These are phyloP conservation scores for Amanita exitialis DNA, from an alignment of 768 basidiomycete genomes.

Conservation along the genomic window DNA sequence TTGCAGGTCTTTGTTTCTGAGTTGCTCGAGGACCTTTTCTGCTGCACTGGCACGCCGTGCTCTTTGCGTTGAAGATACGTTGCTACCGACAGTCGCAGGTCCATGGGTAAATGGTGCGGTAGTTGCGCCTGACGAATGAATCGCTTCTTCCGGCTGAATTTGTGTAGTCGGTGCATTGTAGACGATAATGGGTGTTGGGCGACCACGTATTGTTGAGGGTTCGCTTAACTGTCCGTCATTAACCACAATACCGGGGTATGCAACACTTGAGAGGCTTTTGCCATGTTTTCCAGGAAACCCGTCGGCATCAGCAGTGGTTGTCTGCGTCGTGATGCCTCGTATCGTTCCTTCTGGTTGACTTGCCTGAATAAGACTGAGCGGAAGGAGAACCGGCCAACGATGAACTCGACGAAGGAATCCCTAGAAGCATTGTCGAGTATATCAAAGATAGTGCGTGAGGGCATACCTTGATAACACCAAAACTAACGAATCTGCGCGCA, in stretches of 20 bases:
- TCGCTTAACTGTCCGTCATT: constrained; percentile 10
- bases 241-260: constrained; percentile 6
- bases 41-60: constrained; percentile 54
- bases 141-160: not conserved
- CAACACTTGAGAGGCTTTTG: constrained; percentile 24
- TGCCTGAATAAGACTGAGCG: constrained; percentile 13
- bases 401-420: constrained; percentile 91
- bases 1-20: constrained; percentile 47
- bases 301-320: not conserved
- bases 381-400: constrained; percentile 77
- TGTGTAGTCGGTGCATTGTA: constrained; percentile 10
- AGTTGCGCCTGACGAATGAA: not conserved
- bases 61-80: constrained; percentile 25
- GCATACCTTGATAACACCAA: constrained; percentile 91
- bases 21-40: constrained; percentile 58
- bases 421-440: constrained; percentile 21
- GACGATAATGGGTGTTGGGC: constrained; percentile 17
- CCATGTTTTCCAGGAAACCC: constrained; percentile 26
- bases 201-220: constrained; percentile 11
- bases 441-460: not conserved
- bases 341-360: not conserved
- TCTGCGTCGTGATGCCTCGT: not conserved
- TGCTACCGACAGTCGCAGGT: constrained; percentile 11
- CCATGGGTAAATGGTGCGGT: constrained; percentile 6
- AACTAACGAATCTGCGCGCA: constrained; percentile 88